Evolutionary conservation across 768 basidiomycete genomes (phyloP).

Genomic region (Lactarius vividus): DNA sequence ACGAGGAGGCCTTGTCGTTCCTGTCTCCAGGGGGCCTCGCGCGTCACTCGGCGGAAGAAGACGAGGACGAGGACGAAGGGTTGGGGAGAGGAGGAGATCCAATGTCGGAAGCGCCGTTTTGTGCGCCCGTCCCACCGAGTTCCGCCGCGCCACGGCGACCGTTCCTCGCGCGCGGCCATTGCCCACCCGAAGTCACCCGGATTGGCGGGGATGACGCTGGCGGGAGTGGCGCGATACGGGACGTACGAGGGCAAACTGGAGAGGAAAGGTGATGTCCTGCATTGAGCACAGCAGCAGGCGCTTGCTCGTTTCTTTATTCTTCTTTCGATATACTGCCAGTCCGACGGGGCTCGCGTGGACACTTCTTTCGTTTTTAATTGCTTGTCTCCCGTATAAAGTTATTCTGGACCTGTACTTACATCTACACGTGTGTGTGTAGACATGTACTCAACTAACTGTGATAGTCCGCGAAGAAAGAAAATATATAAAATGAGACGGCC

Average conservation of each 20-base stretch:
- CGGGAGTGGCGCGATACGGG: constrained; percentile 15
- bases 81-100: constrained; percentile 13
- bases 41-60: constrained; percentile 21
- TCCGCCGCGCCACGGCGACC: constrained; percentile 20
- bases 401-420: constrained; percentile 23
- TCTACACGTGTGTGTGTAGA: constrained; percentile 13
- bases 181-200: constrained; percentile 8
- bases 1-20: constrained; percentile 28
- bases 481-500: background rate
- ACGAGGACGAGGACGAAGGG: constrained; percentile 19
- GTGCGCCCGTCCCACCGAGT: constrained; percentile 13
- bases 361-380: constrained; percentile 2
- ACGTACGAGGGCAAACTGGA: constrained; percentile 12
- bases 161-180: constrained; percentile 15
- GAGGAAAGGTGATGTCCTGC: constrained; percentile 14
- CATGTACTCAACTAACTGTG: constrained; percentile 23
- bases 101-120: constrained; percentile 24
- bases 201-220: constrained; percentile 11
- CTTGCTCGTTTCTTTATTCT: constrained; percentile 4
- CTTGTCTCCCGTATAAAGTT: constrained; percentile 8
- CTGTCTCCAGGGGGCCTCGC: constrained; percentile 19
- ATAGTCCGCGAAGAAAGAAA: constrained; percentile 8
- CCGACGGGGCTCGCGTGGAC: constrained; percentile 8
- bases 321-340: constrained; percentile 21
- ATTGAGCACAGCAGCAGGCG: constrained; percentile 13